phyloP scores from a whole-genome alignment of 1,284 basidiomycete genomes.

The Tilletia caries region DNA sequence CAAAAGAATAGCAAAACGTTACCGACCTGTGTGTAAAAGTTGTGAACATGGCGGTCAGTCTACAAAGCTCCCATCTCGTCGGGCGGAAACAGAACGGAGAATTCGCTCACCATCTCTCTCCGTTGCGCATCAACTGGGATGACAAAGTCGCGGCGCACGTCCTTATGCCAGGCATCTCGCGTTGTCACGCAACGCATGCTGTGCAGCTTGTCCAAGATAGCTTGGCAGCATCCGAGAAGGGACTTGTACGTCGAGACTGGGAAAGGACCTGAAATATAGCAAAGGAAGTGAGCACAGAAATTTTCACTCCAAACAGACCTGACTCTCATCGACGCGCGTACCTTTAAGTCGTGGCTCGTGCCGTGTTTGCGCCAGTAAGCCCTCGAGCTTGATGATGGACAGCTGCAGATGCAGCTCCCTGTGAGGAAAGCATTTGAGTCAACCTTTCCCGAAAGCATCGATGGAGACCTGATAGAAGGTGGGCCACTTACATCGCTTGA shows the following conservation, averaged over 20 bases:
- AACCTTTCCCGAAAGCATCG: no score
- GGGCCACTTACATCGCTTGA: constrained; percentile 27
- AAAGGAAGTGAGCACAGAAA: neutral
- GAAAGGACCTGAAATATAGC: constrained; percentile 30
- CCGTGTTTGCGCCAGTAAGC: constrained; percentile 75
- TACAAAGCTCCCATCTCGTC: no score
- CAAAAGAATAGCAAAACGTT: constrained; percentile 91
- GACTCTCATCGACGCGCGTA: neutral
- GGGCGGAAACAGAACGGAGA: no score
- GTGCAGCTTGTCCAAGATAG: constrained; percentile 70
- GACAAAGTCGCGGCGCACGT: constrained; percentile 71
- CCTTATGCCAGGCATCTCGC: constrained; percentile 82
- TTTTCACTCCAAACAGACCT: no score
- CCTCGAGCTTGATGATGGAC: constrained; percentile 67
- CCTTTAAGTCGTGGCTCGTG: constrained; percentile 93
- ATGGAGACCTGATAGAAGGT: no score
- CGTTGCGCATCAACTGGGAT: constrained; percentile 72
- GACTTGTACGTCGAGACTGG: constrained; percentile 70
- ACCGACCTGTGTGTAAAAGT: constrained; percentile 61
- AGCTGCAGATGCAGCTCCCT: constrained; percentile 86
- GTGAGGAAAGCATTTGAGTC: neutral
- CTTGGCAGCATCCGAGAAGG: constrained; percentile 79
- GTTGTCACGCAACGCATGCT: constrained; percentile 93
- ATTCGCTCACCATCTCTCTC: constrained; percentile 72
- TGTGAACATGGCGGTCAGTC: neutral